phyloP scores from a whole-genome alignment of 352 stramenopile genomes.

The Phytopythium delawarense region DNA sequence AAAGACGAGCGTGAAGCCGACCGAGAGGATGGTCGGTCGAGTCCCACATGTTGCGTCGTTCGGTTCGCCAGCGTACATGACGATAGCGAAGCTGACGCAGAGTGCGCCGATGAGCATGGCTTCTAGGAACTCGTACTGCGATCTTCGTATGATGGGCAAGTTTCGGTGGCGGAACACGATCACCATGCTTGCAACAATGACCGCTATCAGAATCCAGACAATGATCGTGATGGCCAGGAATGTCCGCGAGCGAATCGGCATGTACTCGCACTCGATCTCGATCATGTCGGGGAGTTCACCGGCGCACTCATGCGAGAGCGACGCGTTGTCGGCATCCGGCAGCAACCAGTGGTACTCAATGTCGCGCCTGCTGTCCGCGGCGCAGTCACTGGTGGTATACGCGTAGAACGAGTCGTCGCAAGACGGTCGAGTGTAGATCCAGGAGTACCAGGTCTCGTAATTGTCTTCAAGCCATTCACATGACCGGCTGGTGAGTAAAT shows the following conservation, averaged over 20 bases:
- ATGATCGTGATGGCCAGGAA: slow-evolving; percentile 8
- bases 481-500: slow-evolving; percentile 14
- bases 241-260: not conserved
- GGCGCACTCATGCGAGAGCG: slow-evolving; percentile 16
- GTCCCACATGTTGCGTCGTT: slow-evolving; percentile 15
- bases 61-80: slow-evolving; percentile 27
- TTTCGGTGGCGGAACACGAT: slow-evolving; percentile 21
- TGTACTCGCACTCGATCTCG: slow-evolving; percentile 20
- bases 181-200: slow-evolving; percentile 11
- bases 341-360: slow-evolving; percentile 18
- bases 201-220: slow-evolving; percentile 5
- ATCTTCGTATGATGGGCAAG: slow-evolving; percentile 37
- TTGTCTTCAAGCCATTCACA: slow-evolving; percentile 25
- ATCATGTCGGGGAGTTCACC: slow-evolving; percentile 7
- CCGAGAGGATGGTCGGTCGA: slow-evolving; percentile 13
- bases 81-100: slow-evolving; percentile 16
- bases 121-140: slow-evolving; percentile 41
- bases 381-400: slow-evolving; percentile 14
- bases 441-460: slow-evolving; percentile 14
- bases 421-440: slow-evolving; percentile 8
- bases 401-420: slow-evolving; percentile 21
- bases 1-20: slow-evolving; percentile 26
- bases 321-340: slow-evolving; percentile 10
- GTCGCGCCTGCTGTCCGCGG: not conserved
- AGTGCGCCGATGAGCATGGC: slow-evolving; percentile 31